Conservation (phyloP, 805 yeast genomes). For the Candida silvatica region DNA sequence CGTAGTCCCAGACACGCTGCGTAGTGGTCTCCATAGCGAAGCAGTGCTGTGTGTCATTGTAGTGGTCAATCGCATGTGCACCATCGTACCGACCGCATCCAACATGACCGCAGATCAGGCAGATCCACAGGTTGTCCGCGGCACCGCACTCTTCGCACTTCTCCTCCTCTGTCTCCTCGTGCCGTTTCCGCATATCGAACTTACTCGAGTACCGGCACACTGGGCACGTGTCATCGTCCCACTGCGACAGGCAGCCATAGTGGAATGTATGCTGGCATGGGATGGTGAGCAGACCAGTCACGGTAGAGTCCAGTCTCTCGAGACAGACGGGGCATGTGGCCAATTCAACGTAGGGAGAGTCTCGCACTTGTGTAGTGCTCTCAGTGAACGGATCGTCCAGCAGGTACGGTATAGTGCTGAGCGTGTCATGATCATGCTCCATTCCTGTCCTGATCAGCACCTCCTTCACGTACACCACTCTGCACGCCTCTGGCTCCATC, state of each 20-base stretch:
- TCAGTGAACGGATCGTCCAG: conserved; percentile 66
- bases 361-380: not conserved
- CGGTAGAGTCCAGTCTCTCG: conserved; percentile 74
- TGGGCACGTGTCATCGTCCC: conserved; percentile 89
- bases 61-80: conserved; percentile 83
- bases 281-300: conserved; percentile 77
- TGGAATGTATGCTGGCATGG: conserved; percentile 94
- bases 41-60: conserved; percentile 69
- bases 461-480: conserved; percentile 60
- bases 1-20: conserved; percentile 92
- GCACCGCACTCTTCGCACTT: conserved; percentile 52
- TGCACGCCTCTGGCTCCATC: conserved; percentile 85
- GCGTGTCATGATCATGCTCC: conserved; percentile 9
- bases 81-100: conserved; percentile 86
- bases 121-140: conserved; percentile 70
- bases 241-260: conserved; percentile 77
- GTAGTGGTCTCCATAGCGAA: conserved; percentile 83
- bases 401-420: conserved; percentile 50
- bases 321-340: conserved; percentile 93
- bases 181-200: conserved; percentile 7
- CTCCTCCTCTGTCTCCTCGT: conserved; percentile 21
- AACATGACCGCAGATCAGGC: conserved; percentile 83
- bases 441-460: conserved; percentile 33
- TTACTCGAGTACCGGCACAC: conserved; percentile 72
- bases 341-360: conserved; percentile 37